Evolutionary conservation across 1,139 yeast genomes (phyloP).

Genomic region (Candida albicans): DNA sequence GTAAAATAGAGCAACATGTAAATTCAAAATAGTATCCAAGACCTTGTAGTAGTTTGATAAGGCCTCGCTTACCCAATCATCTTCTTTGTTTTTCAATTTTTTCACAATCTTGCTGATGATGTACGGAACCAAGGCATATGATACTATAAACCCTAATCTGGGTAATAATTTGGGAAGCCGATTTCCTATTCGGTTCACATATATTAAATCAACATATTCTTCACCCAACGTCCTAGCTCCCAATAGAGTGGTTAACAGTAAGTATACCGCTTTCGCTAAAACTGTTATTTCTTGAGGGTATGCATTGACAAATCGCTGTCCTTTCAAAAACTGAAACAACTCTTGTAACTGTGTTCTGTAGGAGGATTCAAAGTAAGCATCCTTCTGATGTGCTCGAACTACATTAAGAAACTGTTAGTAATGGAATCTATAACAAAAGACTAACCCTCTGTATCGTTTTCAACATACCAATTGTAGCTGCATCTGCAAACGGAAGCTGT

Average conservation of each 20-base stretch:
- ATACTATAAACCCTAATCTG: slow-evolving; percentile 52
- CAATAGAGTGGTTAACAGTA: slow-evolving; percentile 67
- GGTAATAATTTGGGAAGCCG: slow-evolving; percentile 48
- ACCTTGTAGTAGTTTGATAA: slow-evolving; percentile 43
- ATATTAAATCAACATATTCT: slow-evolving; percentile 84
- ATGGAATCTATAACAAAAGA: not conserved
- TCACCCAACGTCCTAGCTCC: slow-evolving; percentile 90
- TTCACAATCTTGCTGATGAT: slow-evolving; percentile 36
- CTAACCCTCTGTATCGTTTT: not conserved
- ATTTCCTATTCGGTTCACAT: slow-evolving; percentile 55
- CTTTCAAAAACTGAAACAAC: slow-evolving; percentile 55
- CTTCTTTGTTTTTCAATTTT: slow-evolving; percentile 21
- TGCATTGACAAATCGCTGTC: slow-evolving; percentile 67
- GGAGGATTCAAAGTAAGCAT: slow-evolving; percentile 64
- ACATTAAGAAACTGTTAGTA: slow-evolving; percentile 6
- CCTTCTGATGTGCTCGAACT: slow-evolving; percentile 87
- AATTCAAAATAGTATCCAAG: slow-evolving; percentile 54
- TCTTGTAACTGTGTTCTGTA: slow-evolving; percentile 57
- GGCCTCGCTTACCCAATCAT: slow-evolving; percentile 9
- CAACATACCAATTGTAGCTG: slow-evolving; percentile 49
- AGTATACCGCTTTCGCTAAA: slow-evolving; percentile 58
- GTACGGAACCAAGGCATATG: slow-evolving; percentile 62
- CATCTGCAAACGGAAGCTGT: slow-evolving; percentile 48
- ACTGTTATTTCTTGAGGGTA: slow-evolving; percentile 65
- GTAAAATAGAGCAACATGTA: slow-evolving; percentile 81